Evolutionary conservation across 495 filamentous ascomycete species (phyloP).

Genomic region (Pyrenula massariospora): DNA sequence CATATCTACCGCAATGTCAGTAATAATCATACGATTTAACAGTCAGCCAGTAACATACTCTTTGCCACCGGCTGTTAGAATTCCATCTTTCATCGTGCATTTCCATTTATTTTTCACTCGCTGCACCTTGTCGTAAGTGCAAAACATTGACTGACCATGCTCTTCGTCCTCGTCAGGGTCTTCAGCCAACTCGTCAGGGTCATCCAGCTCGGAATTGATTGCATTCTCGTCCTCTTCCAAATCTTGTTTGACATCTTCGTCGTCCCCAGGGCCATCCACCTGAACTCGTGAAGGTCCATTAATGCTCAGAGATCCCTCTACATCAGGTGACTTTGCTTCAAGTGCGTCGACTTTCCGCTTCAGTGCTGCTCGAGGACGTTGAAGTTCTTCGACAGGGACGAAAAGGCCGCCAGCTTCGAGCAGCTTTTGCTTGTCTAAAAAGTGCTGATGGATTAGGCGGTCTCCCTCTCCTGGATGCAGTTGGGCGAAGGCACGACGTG

Average conservation of each 20-base stretch:
- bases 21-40: neutral
- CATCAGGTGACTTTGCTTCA: slow-evolving; percentile 1
- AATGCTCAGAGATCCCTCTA: neutral
- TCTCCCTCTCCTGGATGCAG: slow-evolving; percentile 51
- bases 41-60: slow-evolving; percentile 46
- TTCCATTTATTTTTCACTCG: slow-evolving; percentile 99
- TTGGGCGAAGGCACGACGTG: slow-evolving; percentile 44
- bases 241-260: slow-evolving; percentile 46
- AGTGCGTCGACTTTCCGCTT: neutral
- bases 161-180: slow-evolving; percentile 72
- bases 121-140: slow-evolving; percentile 98
- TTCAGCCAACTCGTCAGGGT: slow-evolving; percentile 74
- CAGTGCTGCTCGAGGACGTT: neutral
- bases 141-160: slow-evolving; percentile 76
- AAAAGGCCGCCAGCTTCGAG: slow-evolving; percentile 78
- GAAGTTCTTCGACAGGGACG: slow-evolving; percentile 43
- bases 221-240: slow-evolving; percentile 67
- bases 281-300: slow-evolving; percentile 28
- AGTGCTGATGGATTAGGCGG: slow-evolving; percentile 24
- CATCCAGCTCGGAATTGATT: slow-evolving; percentile 97
- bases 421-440: slow-evolving; percentile 44
- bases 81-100: slow-evolving; percentile 93
- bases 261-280: slow-evolving; percentile 50
- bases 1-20: slow-evolving; percentile 46
- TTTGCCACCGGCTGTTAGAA: slow-evolving; percentile 78